A percentile compares a stretch with the other conserved stretches of the same genome.
These are phyloP conservation scores for Boletus semigastroideus DNA, from an alignment of 1,284 basidiomycete genomes.

Conservation along the genomic window DNA sequence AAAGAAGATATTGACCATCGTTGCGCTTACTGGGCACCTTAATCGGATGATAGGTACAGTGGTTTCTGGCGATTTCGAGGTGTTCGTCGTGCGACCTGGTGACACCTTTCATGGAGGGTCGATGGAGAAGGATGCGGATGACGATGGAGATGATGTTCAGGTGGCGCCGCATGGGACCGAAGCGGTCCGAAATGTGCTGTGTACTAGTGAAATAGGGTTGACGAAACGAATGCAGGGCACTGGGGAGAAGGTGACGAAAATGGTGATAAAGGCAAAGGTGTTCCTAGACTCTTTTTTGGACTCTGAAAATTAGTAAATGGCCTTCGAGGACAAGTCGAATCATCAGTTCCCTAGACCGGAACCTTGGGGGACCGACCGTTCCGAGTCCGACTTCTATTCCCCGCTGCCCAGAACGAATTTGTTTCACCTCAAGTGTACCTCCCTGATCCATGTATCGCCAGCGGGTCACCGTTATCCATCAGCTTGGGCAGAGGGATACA, in stretches of 20 bases:
- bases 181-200: not conserved
- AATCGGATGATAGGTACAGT: conserved; percentile 7
- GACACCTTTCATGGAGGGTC: not conserved
- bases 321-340: too few relatives aligned
- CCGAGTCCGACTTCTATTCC: conserved; percentile 9
- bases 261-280: conserved; percentile 12
- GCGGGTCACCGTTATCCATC: not conserved
- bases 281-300: not conserved
- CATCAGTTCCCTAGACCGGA: too few relatives aligned
- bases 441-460: not conserved
- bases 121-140: conserved; percentile 10
- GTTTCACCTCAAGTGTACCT: too few relatives aligned
- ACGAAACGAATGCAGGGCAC: conserved; percentile 1
- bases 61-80: conserved; percentile 12
- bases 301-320: not conserved
- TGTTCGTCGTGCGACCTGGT: conserved; percentile 2
- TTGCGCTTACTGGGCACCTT: conserved; percentile 8
- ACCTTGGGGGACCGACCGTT: too few relatives aligned
- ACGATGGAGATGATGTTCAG: not conserved
- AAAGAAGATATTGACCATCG: not conserved
- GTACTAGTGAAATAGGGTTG: conserved; percentile 9
- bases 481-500: not conserved
- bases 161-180: not conserved
- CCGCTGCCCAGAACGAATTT: not conserved
- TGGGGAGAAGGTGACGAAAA: not conserved